These are phyloP conservation scores for Cochlearia excelsa DNA, from an alignment of 345 rosid genomes.

Conservation along the genomic window DNA sequence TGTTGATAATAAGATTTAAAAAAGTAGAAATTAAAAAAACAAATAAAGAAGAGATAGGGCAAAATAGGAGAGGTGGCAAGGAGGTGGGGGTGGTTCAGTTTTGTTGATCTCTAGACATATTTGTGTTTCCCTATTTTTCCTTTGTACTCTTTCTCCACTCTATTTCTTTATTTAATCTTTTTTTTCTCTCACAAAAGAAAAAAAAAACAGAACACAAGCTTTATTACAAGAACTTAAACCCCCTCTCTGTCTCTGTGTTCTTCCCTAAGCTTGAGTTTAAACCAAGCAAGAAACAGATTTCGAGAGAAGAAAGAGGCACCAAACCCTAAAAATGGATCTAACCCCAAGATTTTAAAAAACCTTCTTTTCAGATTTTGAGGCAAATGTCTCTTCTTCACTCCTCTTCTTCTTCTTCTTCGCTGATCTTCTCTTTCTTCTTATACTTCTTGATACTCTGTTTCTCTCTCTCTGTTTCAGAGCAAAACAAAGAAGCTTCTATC, in stretches of 20 bases:
- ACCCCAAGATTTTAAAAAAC: slow-evolving; percentile 53
- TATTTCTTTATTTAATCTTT: not conserved
- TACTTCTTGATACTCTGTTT: slow-evolving; percentile 32
- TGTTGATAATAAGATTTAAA: not conserved
- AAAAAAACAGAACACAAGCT: too few species aligned
- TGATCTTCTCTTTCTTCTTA: slow-evolving; percentile 34
- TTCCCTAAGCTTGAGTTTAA: slow-evolving; percentile 50
- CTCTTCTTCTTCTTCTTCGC: slow-evolving; percentile 31
- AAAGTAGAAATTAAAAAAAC: not conserved
- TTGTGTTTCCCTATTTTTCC: slow-evolving; percentile 37
- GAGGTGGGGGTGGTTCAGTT: slow-evolving; percentile 44
- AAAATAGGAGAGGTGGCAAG: slow-evolving; percentile 48
- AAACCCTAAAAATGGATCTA: slow-evolving; percentile 55
- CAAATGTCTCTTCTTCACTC: slow-evolving; percentile 56
- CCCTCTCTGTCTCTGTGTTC: slow-evolving; percentile 6
- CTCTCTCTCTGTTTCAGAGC: slow-evolving; percentile 40
- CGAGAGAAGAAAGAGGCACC: slow-evolving; percentile 37
- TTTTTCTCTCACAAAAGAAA: not conserved
- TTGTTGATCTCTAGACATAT: slow-evolving; percentile 65
- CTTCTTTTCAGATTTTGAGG: slow-evolving; percentile 57
- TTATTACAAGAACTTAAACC: slow-evolving; percentile 21
- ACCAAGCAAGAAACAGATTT: slow-evolving; percentile 52
- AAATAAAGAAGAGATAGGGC: slow-evolving; percentile 28
- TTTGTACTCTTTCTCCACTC: slow-evolving; percentile 35
- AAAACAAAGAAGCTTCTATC: slow-evolving; percentile 53